These are phyloP conservation scores for Rhynchospora tenuis DNA, from an alignment of 176 grass and related monocot genomes.

Conservation along the genomic window DNA sequence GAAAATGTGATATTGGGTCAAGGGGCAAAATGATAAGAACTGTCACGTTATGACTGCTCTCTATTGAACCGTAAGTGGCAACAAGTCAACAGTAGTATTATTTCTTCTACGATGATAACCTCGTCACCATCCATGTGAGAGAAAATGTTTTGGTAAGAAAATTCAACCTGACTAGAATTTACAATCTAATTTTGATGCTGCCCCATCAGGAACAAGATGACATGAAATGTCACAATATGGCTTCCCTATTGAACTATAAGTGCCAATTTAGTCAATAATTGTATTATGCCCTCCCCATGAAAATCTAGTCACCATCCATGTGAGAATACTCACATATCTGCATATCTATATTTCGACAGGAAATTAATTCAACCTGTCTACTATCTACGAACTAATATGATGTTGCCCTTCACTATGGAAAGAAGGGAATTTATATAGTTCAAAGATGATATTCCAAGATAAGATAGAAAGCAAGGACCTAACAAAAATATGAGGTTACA, in stretches of 20 bases:
- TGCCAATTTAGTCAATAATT: not conserved
- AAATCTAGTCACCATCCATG: not conserved
- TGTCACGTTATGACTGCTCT: not conserved
- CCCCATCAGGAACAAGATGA: not conserved
- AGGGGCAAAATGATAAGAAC: not conserved
- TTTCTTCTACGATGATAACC: not conserved
- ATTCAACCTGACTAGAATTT: not conserved
- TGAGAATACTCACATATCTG: not conserved
- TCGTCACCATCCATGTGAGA: not conserved
- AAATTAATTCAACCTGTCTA: not conserved
- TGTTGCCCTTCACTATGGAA: not conserved
- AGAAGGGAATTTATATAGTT: not conserved
- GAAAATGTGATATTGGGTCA: not conserved
- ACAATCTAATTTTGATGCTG: not conserved
- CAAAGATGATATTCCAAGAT: conserved; percentile 10
- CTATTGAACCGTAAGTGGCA: not conserved
- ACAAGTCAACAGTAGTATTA: not conserved
- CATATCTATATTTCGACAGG: not conserved
- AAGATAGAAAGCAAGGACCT: not conserved
- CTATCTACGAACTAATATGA: not conserved
- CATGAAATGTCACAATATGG: not conserved
- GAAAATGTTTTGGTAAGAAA: not conserved
- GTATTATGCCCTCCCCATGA: not conserved
- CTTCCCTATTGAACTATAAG: not conserved
- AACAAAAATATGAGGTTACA: conserved; percentile 7